These are phyloP conservation scores for Rhizophagus sp. DNA, from an alignment of 192 early-diverging fungal species.

Conservation along the genomic window DNA sequence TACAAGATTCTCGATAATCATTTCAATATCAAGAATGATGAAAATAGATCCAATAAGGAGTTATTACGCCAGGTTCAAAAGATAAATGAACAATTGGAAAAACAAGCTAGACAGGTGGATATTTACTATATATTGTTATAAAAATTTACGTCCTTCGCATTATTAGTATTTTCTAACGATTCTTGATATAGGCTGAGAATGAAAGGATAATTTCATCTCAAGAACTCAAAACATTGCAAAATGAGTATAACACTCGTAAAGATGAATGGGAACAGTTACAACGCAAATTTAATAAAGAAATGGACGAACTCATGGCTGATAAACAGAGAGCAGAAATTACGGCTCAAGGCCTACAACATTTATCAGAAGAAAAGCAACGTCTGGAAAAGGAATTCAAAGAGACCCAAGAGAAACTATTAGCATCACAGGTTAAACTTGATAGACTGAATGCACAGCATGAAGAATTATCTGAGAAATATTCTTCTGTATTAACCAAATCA, in stretches of 20 bases:
- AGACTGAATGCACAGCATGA: not conserved
- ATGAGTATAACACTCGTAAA: not conserved
- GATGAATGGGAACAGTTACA: conserved; percentile 1
- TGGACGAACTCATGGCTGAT: not conserved
- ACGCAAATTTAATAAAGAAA: not conserved
- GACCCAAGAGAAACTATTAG: conserved; percentile 10
- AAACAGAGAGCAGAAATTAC: not conserved
- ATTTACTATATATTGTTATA: not conserved
- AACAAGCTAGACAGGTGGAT: not conserved
- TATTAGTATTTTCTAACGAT: not conserved
- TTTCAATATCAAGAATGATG: not conserved
- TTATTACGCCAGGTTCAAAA: not conserved
- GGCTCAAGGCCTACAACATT: not conserved
- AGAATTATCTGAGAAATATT: not conserved
- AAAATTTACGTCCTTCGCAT: not conserved
- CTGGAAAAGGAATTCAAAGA: not conserved
- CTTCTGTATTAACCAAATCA: not conserved
- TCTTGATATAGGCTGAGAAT: not conserved
- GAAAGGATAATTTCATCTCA: not conserved
- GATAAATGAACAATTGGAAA: conserved; percentile 2
- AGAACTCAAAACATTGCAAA: not conserved
- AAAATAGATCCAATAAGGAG: not conserved
- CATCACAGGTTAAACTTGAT: not conserved
- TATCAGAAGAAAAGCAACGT: not conserved
- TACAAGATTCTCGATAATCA: not conserved